Base-by-base conservation (phyloP, 768 basidiomycete genomes). In the Termitomyces sp. region DNA sequence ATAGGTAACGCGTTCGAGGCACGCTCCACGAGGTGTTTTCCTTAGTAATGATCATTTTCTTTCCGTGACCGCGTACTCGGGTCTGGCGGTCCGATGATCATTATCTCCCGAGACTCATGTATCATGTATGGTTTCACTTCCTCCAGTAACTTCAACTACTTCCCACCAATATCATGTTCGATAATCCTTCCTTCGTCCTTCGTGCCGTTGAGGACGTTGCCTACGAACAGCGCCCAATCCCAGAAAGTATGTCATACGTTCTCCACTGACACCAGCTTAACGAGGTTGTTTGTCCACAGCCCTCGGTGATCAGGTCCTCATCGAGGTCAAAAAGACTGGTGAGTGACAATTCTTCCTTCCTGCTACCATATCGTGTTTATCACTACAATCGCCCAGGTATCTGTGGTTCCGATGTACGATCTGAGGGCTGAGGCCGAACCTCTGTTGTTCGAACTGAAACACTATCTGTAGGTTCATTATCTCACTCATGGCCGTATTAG, bases 241-340 rank as follows among this genome's bases (percentile, higher is more conserved):
- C 91, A 31, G 79, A 87, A 66, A 76, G 88, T 89, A 55, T 59
- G 81, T 16, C 18, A 42, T 65, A 11, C 52, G 9, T 49, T 27
- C 6, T 37, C 39, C 30, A 44, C 34, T 42, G 33, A 37, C 45
- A 7, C 16, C 18, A 27, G 54, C 55, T 49, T 50, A 41, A 54
- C 24, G 54, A 11, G 41, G 18, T 41, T 11, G 13, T 44, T n/a
- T 48, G 36, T 47, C n/a, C 49, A 52, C 67, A 89, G 89, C 90
- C 61, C 77, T 80, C 20, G 81, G 81, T 56, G 77, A 88, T 67
- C 89, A 97, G 62, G 93, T 94, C 44, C 84, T 98, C 22, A 85
- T 98, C 36, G 79, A 89, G 65, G 89, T 98, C 44, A 94, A 93
- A 76, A 95, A 95, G 76, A 96, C 95, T 18, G 94, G 92, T 87